Evolutionary conservation across 1,284 basidiomycete species (phyloP).

Genomic region (Sporisorium graminicola): DNA sequence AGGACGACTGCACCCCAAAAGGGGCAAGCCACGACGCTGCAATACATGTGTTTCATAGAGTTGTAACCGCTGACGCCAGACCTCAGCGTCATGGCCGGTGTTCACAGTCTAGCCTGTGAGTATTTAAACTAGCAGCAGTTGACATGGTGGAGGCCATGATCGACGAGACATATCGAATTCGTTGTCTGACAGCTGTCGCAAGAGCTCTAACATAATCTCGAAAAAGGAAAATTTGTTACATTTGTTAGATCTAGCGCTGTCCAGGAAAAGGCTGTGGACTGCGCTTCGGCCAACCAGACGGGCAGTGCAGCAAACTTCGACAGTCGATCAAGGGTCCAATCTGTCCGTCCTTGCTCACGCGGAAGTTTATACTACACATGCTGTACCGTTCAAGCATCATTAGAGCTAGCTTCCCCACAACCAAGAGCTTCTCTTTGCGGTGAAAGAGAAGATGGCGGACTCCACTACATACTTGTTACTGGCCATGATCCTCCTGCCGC

Average conservation of each 20-base stretch:
- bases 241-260: not conserved
- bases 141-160: no score
- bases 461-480: conserved; percentile 30
- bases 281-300: no score
- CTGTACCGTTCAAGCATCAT: not conserved
- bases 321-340: not conserved
- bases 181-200: conserved; percentile 25
- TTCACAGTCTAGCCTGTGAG: no score
- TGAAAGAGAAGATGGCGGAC: conserved; percentile 18
- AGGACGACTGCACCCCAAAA: conserved; percentile 20
- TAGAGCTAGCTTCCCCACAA: no score
- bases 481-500: conserved; percentile 33
- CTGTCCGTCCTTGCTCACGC: not conserved
- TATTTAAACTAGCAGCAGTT: no score
- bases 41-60: conserved; percentile 20
- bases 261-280: no score
- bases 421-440: no score
- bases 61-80: conserved; percentile 3
- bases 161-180: conserved; percentile 28
- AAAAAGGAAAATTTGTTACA: not conserved
- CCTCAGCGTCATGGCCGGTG: not conserved
- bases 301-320: no score
- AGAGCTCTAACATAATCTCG: not conserved
- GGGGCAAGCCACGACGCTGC: conserved; percentile 1
- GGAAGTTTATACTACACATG: not conserved